A percentile compares a stretch with the other conserved stretches of the same genome.
These are phyloP conservation scores for Fusarium poae DNA, from an alignment of 2,329 filamentous ascomycete genomes.

Conservation along the genomic window DNA sequence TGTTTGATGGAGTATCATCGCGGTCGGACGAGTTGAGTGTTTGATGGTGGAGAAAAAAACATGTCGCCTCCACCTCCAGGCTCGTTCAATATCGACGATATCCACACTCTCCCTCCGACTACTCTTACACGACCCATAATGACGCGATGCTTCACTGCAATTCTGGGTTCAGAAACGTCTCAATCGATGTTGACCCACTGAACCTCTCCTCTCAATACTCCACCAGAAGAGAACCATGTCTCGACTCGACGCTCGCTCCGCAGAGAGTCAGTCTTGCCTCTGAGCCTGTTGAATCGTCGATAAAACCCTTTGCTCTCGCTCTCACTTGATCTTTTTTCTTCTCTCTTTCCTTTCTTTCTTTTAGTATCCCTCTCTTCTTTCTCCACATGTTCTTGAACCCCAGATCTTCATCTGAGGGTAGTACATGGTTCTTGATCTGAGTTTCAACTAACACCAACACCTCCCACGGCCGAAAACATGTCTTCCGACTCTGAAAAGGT, in stretches of 20 bases:
- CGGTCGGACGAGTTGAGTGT: slow-evolving; percentile 7
- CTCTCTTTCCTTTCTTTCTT: neutral
- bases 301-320: slow-evolving; percentile 30
- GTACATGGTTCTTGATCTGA: slow-evolving; percentile 12
- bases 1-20: slow-evolving; percentile 32
- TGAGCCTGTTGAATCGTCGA: neutral
- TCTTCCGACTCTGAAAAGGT: slow-evolving; percentile 36
- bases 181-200: slow-evolving; percentile 24
- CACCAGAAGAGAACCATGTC: slow-evolving; percentile 4
- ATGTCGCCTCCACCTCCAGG: slow-evolving; percentile 9
- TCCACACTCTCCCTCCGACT: slow-evolving; percentile 28
- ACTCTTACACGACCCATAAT: slow-evolving; percentile 34
- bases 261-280: slow-evolving; percentile 1
- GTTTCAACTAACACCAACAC: slow-evolving; percentile 9
- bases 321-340: neutral
- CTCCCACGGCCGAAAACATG: slow-evolving; percentile 26
- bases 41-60: slow-evolving; percentile 28
- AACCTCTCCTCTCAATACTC: slow-evolving; percentile 3
- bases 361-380: neutral
- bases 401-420: slow-evolving; percentile 22
- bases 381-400: slow-evolving; percentile 28
- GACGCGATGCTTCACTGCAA: slow-evolving; percentile 30
- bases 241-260: slow-evolving; percentile 5
- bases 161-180: slow-evolving; percentile 18
- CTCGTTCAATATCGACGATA: slow-evolving; percentile 29